These are phyloP conservation scores for Sequoiadendron giganteum DNA, from an alignment of 75 land plant species.

Conservation along the genomic window DNA sequence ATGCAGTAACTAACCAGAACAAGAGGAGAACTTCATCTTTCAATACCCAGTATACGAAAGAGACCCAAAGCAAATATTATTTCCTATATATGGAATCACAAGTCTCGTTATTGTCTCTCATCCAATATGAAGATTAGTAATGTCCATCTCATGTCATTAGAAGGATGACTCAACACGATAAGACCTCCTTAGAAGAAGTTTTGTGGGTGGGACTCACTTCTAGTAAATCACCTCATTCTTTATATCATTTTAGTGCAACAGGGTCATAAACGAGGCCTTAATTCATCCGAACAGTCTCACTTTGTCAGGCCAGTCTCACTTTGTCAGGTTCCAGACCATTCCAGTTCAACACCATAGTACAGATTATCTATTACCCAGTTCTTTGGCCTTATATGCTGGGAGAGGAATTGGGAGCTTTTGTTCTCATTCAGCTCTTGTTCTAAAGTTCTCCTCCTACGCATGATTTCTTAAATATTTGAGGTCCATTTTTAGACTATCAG, in stretches of 20 bases:
- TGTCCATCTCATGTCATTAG: neutral
- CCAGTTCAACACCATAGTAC: neutral
- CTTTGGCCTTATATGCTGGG: neutral
- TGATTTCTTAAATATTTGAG: neutral
- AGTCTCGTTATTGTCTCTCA: neutral
- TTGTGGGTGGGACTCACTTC: neutral
- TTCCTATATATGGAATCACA: neutral
- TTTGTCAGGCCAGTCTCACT: neutral
- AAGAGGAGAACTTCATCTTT: neutral
- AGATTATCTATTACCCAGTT: neutral
- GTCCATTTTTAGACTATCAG: neutral
- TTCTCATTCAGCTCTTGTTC: neutral
- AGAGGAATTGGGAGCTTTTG: neutral
- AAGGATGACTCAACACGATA: neutral
- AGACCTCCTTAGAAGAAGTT: neutral
- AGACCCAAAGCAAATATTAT: neutral
- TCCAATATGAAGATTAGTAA: neutral
- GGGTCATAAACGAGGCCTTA: neutral
- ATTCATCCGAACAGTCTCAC: neutral
- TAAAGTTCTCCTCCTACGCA: neutral
- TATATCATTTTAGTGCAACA: neutral
- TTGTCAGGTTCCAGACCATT: neutral
- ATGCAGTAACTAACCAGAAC: neutral
- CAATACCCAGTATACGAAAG: neutral
- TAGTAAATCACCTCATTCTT: neutral